A percentile compares a stretch with the other conserved stretches of the same genome.
Evolutionary conservation across 441 rosid species (phyloP).

Genomic region (Capsella rubella): DNA sequence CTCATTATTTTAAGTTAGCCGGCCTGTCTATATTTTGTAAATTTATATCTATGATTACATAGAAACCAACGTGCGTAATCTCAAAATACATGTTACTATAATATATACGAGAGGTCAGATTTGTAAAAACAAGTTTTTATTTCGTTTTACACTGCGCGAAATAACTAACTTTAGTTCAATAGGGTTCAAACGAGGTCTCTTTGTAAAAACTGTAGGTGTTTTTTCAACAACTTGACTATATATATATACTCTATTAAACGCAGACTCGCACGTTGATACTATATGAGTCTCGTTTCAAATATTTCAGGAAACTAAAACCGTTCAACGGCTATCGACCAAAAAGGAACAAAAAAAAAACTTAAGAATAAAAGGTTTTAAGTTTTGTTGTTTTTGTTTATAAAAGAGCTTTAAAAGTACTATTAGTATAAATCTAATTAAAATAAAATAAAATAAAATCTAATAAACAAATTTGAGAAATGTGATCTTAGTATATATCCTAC

Average conservation of each 20-base stretch:
- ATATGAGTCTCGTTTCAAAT: not conserved
- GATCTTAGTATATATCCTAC: not conserved
- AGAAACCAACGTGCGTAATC: not conserved
- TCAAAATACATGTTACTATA: too few species aligned
- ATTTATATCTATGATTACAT: not conserved
- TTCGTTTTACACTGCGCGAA: too few species aligned
- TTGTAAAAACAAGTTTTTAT: too few species aligned
- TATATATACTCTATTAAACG: not conserved
- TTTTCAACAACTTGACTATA: not conserved
- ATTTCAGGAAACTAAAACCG: not conserved
- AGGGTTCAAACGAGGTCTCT: not conserved
- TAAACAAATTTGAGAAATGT: not conserved
- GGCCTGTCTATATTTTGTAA: not conserved
- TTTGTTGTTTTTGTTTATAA: too few species aligned
- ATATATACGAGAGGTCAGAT: too few species aligned
- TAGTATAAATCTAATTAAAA: not conserved
- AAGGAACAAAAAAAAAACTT: too few species aligned
- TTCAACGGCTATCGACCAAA: not conserved
- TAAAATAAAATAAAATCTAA: too few species aligned
- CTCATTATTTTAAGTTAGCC: not conserved
- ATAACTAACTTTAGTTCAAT: too few species aligned
- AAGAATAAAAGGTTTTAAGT: too few species aligned
- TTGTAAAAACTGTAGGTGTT: not conserved
- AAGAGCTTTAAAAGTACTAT: not conserved
- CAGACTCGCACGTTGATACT: not conserved